Base-by-base conservation (phyloP, 371 early-diverging fungal genomes). In the Mortierella sp. region DNA sequence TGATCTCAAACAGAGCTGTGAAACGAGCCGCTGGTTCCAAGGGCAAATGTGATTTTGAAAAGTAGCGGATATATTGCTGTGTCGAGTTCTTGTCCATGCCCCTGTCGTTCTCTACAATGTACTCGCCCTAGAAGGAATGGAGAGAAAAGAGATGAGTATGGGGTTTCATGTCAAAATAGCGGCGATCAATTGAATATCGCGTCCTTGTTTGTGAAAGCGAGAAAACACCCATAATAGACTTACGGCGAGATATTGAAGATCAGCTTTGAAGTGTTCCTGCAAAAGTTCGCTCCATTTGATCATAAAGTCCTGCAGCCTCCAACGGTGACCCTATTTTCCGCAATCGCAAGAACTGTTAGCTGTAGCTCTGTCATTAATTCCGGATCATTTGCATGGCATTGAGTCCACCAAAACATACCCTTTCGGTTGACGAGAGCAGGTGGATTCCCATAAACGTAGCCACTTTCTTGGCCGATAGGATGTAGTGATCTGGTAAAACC, bases 1-100 rank as follows among this genome's bases (percentile, higher is more conserved):
- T 91, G 79, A 88, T 85, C 52, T 89, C 84, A 78, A 93, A 93
- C 13, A 93, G 74, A 0, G 89, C 83, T 8, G 89, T 88, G 74
- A 93, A 93, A 6, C 93, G 88, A 21, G 87, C 82, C 0, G 90
- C 88, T 3, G 92, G 90, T n/a, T 92, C 91, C 24, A 82, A 82
- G 1, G 93, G 87, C n/a, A 93, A 76, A 42, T 90, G 90, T 6
- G 76, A 68, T 1, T 88, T 81, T 9, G 93, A 90, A 57, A 92
- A 91, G 70, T 92, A 90, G 13, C 89, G 88, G 38, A 93, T 78
- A 45, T 88, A 89, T 5, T 70, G 76, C 38, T 88, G 82, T 13
- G 72, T 63, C 74, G 75, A 80, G n/a, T 68, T 78, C 55, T 73
- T 70, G 9, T 83, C 87, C 34, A 65, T 58, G 14, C 57, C 75